These are phyloP conservation scores for Aureobasidium mangrovei DNA, from an alignment of 2,329 filamentous ascomycete species.

Conservation along the genomic window DNA sequence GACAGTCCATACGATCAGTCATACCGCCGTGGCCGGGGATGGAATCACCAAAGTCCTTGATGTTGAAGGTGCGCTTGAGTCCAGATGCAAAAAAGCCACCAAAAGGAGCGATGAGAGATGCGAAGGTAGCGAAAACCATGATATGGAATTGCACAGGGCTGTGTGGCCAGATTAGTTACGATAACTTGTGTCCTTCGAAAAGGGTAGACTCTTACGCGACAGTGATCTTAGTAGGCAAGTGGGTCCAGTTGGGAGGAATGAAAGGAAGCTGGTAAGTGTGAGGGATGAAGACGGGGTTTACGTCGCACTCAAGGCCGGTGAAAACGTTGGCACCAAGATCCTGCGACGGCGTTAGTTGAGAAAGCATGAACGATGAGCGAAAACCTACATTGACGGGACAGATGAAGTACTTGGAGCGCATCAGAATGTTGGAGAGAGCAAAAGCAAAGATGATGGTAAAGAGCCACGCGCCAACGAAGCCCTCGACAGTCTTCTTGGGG, in stretches of 20 bases:
- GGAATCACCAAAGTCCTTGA: slow-evolving; percentile 98
- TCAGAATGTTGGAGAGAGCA: slow-evolving; percentile 71
- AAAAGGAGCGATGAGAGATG: slow-evolving; percentile 92
- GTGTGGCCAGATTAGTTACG: too few relatives aligned
- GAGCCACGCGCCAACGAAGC: slow-evolving; percentile 92
- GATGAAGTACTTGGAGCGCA: slow-evolving; percentile 93
- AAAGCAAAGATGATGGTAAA: slow-evolving; percentile 85
- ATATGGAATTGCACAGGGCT: slow-evolving; percentile 86
- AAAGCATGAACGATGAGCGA: neutral
- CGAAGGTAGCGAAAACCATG: slow-evolving; percentile 81
- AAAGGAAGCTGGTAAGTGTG: slow-evolving; percentile 61
- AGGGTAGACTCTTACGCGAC: slow-evolving; percentile 41
- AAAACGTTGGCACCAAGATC: slow-evolving; percentile 90
- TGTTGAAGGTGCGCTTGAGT: slow-evolving; percentile 97
- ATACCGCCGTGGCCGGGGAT: slow-evolving; percentile 97
- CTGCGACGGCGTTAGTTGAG: slow-evolving; percentile 22
- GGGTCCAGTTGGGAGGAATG: slow-evolving; percentile 53
- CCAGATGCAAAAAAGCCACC: slow-evolving; percentile 98
- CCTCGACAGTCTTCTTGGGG: slow-evolving; percentile 98
- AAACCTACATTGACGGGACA: slow-evolving; percentile 76
- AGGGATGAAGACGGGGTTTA: slow-evolving; percentile 84
- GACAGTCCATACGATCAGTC: slow-evolving; percentile 98
- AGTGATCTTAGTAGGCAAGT: slow-evolving; percentile 61
- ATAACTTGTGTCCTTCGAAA: neutral
- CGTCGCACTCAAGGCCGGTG: slow-evolving; percentile 79